Percentiles rank a stretch among this genome's conserved stretches.
These are phyloP conservation scores for Pichia ethanolica DNA, from an alignment of 805 yeast species.

Conservation along the genomic window DNA sequence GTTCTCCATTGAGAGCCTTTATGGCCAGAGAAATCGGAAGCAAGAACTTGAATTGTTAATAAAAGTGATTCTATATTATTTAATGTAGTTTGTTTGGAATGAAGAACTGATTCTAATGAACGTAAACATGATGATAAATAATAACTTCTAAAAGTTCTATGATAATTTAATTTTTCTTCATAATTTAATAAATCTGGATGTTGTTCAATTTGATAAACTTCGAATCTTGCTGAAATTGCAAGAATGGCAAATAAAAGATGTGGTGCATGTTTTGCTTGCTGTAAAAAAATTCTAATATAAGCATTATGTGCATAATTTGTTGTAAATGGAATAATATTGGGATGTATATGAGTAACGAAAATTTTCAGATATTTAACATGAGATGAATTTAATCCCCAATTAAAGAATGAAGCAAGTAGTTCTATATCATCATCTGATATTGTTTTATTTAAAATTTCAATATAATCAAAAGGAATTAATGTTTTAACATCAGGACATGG, in stretches of 20 bases:
- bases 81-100: constrained; percentile 32
- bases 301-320: constrained; percentile 28
- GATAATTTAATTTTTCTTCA: constrained; percentile 30
- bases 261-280: constrained; percentile 40
- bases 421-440: constrained; percentile 19
- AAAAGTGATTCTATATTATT: constrained; percentile 63
- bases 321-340: constrained; percentile 30
- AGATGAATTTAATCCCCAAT: constrained; percentile 25
- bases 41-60: constrained; percentile 59
- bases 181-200: constrained; percentile 8
- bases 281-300: constrained; percentile 26
- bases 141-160: constrained; percentile 50
- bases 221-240: constrained; percentile 63
- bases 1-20: constrained; percentile 59
- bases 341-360: constrained; percentile 29
- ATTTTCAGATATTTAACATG: constrained; percentile 28
- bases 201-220: constrained; percentile 25
- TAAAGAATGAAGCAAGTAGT: constrained; percentile 25
- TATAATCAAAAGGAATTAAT: constrained; percentile 19
- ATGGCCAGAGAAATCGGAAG: constrained; percentile 56
- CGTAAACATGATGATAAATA: constrained; percentile 61
- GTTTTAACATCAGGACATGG: constrained; percentile 4
- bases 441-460: constrained; percentile 23
- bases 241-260: constrained; percentile 62
- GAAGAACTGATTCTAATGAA: constrained; percentile 46